phyloP scores from a whole-genome alignment of 2,329 filamentous ascomycete species.

The Colletotrichum lentis region DNA sequence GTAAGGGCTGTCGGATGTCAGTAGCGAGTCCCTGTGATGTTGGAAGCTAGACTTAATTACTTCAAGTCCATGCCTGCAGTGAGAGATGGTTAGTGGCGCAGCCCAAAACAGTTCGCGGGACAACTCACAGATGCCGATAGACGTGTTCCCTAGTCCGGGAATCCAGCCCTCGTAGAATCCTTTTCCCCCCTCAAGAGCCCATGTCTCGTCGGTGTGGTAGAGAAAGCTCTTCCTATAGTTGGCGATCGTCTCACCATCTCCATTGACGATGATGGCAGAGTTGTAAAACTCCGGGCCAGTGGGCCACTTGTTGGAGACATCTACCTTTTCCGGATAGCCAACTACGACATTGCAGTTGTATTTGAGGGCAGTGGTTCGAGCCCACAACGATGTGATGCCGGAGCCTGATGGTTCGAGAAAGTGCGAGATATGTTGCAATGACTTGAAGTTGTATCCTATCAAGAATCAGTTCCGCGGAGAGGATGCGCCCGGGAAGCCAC shows the following conservation, averaged over 20 bases:
- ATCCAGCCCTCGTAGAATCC: slow-evolving; percentile 57
- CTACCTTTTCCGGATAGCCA: slow-evolving; percentile 77
- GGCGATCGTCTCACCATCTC: slow-evolving; percentile 66
- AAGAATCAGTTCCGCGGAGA: not conserved
- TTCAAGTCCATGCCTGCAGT: slow-evolving; percentile 63
- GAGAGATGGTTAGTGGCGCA: not conserved
- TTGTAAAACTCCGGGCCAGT: slow-evolving; percentile 64
- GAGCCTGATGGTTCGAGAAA: slow-evolving; percentile 72
- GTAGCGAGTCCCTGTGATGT: not conserved
- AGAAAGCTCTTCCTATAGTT: slow-evolving; percentile 69
- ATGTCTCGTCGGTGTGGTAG: slow-evolving; percentile 66
- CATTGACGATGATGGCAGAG: slow-evolving; percentile 61
- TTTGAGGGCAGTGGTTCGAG: slow-evolving; percentile 69
- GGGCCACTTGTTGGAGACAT: slow-evolving; percentile 60
- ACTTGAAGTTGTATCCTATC: slow-evolving; percentile 79
- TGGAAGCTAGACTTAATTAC: slow-evolving; percentile 48
- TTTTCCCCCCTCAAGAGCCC: slow-evolving; percentile 60
- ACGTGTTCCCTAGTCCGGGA: slow-evolving; percentile 54
- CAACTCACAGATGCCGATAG: slow-evolving; percentile 61
- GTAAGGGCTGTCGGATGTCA: slow-evolving; percentile 44
- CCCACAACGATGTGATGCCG: slow-evolving; percentile 77
- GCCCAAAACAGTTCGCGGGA: not conserved
- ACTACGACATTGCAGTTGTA: slow-evolving; percentile 73
- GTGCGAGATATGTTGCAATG: slow-evolving; percentile 70
- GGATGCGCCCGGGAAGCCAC: too few relatives aligned